These are phyloP conservation scores for Acorus calamus DNA, from an alignment of 106 monocot species.

Conservation along the genomic window DNA sequence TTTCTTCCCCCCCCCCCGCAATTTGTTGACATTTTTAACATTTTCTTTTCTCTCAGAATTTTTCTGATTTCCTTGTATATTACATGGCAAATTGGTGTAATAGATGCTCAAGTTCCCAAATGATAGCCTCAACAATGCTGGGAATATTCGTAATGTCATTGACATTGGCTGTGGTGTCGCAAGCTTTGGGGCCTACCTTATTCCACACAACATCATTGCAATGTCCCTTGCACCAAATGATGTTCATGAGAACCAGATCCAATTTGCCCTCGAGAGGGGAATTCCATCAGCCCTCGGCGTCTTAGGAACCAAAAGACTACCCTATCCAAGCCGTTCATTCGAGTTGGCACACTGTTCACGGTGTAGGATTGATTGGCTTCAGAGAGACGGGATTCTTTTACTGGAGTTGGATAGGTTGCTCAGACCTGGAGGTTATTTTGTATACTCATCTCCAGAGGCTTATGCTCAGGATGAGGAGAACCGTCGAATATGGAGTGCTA, in stretches of 20 bases:
- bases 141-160: conserved; percentile 62
- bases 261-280: conserved; percentile 91
- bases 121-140: conserved; percentile 63
- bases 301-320: conserved; percentile 70
- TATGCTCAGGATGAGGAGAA: conserved; percentile 72
- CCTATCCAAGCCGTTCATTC: conserved; percentile 75
- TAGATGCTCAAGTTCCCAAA: conserved; percentile 77
- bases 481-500: conserved; percentile 61
- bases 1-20: background rate
- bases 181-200: conserved; percentile 86
- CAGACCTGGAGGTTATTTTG: conserved; percentile 86
- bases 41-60: background rate
- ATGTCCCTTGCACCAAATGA: conserved; percentile 93
- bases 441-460: conserved; percentile 83
- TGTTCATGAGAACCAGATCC: conserved; percentile 93
- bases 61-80: background rate
- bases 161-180: conserved; percentile 93
- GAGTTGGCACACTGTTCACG: conserved; percentile 87
- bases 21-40: background rate
- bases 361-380: conserved; percentile 92
- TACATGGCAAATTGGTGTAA: background rate
- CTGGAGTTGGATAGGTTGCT: conserved; percentile 73
- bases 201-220: conserved; percentile 50
- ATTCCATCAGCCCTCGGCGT: conserved; percentile 74
- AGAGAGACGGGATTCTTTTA: conserved; percentile 73